A percentile compares a stretch with the other conserved stretches of the same genome.
Conservation (phyloP, 768 basidiomycete genomes). For the Lyophyllum atratum region DNA sequence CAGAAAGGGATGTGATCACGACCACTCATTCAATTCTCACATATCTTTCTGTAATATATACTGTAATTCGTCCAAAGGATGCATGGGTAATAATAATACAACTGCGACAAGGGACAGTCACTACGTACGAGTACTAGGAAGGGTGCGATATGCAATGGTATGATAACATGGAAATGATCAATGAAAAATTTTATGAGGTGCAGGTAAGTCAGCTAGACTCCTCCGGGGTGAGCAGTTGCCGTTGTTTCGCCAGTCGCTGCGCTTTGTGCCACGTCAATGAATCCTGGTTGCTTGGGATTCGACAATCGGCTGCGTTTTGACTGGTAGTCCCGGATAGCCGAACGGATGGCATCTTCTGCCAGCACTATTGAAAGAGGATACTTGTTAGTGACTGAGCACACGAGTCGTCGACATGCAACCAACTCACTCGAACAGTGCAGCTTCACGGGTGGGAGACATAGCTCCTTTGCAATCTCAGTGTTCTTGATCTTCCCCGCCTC, state of each 20-base stretch:
- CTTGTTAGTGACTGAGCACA: not conserved
- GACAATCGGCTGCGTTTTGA: slow-evolving; percentile 67
- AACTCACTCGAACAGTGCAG: slow-evolving; percentile 88
- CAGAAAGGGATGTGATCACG: slow-evolving; percentile 41
- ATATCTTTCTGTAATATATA: slow-evolving; percentile 3
- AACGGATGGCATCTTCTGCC: slow-evolving; percentile 98
- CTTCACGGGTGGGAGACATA: slow-evolving; percentile 94
- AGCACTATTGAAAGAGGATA: slow-evolving; percentile 58
- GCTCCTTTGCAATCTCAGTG: slow-evolving; percentile 98
- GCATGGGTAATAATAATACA: slow-evolving; percentile 34
- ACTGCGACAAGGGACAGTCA: slow-evolving; percentile 22
- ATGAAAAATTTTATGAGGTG: not conserved
- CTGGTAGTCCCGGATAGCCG: slow-evolving; percentile 95
- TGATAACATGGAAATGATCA: not conserved
- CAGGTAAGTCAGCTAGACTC: slow-evolving; percentile 21
- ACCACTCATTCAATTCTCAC: not conserved
- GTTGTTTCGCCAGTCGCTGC: slow-evolving; percentile 53
- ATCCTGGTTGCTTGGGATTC: slow-evolving; percentile 58
- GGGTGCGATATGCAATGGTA: slow-evolving; percentile 13
- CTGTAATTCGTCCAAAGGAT: slow-evolving; percentile 8
- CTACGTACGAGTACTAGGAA: slow-evolving; percentile 13
- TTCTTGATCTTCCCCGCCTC: slow-evolving; percentile 97
- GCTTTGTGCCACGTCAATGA: slow-evolving; percentile 71
- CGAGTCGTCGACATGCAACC: slow-evolving; percentile 6
- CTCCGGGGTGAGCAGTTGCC: slow-evolving; percentile 50